A percentile compares a stretch with the other conserved stretches of the same genome.
Conservation (phyloP, 768 basidiomycete species). For the Lyophyllum decastes region DNA sequence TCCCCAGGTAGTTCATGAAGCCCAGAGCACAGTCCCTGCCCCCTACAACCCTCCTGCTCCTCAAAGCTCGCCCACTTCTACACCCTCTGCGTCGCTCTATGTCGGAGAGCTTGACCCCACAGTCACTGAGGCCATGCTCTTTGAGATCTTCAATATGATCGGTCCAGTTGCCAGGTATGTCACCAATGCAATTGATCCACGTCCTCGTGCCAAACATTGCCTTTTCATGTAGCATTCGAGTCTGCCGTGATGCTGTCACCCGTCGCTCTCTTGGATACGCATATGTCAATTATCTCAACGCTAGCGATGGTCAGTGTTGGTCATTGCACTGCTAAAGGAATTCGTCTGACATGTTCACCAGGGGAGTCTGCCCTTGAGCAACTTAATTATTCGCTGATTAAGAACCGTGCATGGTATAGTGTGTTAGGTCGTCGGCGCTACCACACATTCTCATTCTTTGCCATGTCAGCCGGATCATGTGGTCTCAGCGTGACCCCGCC, state of each 20-base stretch:
- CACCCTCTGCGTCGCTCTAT: slow-evolving; percentile 93
- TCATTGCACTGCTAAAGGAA: neutral
- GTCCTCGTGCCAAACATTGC: neutral
- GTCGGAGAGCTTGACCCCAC: slow-evolving; percentile 98
- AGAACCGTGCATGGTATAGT: slow-evolving; percentile 89
- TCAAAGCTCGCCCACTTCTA: slow-evolving; percentile 55
- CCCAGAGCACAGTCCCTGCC: slow-evolving; percentile 45
- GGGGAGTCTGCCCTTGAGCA: slow-evolving; percentile 98
- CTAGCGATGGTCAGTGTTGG: slow-evolving; percentile 74
- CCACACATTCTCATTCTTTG: slow-evolving; percentile 6
- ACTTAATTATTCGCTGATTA: slow-evolving; percentile 99
- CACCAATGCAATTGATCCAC: neutral
- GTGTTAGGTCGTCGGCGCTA: slow-evolving; percentile 13
- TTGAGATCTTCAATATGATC: slow-evolving; percentile 99
- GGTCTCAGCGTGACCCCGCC: slow-evolving; percentile 99
- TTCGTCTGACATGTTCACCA: slow-evolving; percentile 28
- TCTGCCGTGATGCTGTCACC: slow-evolving; percentile 99
- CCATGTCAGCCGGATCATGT: slow-evolving; percentile 91
- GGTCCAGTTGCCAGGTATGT: slow-evolving; percentile 95
- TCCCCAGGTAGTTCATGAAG: slow-evolving; percentile 50
- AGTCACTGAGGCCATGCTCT: slow-evolving; percentile 99
- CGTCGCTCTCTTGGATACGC: slow-evolving; percentile 99
- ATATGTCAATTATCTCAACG: slow-evolving; percentile 98
- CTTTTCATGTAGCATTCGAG: slow-evolving; percentile 75
- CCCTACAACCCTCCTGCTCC: slow-evolving; percentile 58